phyloP scores from a whole-genome alignment of 108 stramenopile species.

The Pseudonitzschia multistriata region DNA sequence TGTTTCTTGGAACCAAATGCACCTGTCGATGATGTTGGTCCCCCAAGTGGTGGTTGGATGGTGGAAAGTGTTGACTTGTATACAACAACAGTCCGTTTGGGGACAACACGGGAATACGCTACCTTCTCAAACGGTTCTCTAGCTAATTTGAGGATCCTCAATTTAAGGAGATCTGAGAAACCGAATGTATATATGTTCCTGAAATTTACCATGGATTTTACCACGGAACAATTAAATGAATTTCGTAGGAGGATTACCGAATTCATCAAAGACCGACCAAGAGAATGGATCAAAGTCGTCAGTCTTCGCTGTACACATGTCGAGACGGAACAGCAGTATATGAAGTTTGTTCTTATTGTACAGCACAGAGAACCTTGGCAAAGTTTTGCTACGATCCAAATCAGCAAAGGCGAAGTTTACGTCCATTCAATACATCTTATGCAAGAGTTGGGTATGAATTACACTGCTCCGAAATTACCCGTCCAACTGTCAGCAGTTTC shows the following conservation, averaged over 20 bases:
- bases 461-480: slow-evolving; percentile 31
- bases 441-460: slow-evolving; percentile 69
- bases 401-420: slow-evolving; percentile 59
- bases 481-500: neutral
- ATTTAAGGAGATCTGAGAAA: slow-evolving; percentile 73
- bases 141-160: slow-evolving; percentile 66
- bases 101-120: slow-evolving; percentile 70
- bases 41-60: slow-evolving; percentile 53
- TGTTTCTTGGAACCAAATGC: slow-evolving; percentile 15
- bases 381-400: slow-evolving; percentile 43
- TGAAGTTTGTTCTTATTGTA: slow-evolving; percentile 55
- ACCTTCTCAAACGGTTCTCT: slow-evolving; percentile 74
- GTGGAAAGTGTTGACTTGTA: slow-evolving; percentile 70
- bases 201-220: slow-evolving; percentile 64
- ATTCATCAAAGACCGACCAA: slow-evolving; percentile 67
- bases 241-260: slow-evolving; percentile 39
- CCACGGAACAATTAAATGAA: slow-evolving; percentile 48
- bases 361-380: slow-evolving; percentile 45
- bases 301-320: slow-evolving; percentile 60
- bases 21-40: neutral
- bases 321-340: slow-evolving; percentile 60
- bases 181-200: slow-evolving; percentile 48
- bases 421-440: slow-evolving; percentile 61
- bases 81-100: slow-evolving; percentile 67
- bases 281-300: slow-evolving; percentile 61